Base-by-base conservation (phyloP, 2,329 filamentous ascomycete species). In the Aspergillus piperis region DNA sequence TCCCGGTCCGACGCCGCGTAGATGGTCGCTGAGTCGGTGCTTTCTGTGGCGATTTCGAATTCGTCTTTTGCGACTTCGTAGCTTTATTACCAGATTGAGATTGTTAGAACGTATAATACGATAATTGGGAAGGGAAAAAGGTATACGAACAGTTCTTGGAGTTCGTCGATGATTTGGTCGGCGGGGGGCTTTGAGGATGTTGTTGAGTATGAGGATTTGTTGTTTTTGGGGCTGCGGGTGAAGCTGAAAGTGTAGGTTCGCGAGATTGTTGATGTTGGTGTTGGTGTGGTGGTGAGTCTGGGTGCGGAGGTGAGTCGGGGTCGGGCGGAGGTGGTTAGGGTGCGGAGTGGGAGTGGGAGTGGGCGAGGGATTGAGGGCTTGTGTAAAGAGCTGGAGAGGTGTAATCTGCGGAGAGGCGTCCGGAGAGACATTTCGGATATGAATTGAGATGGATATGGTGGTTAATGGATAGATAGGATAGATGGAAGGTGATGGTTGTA, bases 31-130 rank as follows among this genome's bases (percentile, higher is more conserved):
- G 70, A 71, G 42, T 80, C 75, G 1, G 80, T 81, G 62, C 78
- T 80, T 57, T 82, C 80, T 0, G 75, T 75, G 3, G 80, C 80
- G 62, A 82, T 82, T 69, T 82, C 80, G 59, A 82, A 80, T 66
- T 82, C 80, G 64, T 82, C 80, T 60, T 76, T 75, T 3, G 80
- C 78, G 0, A 75, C 76, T 58, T 78, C 75, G 62, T 80, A 19
- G 17, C 17, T 19, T 19, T 19, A 19, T 19, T 19, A 19, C 17
- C 17, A 19, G 17, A 19, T 19, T 19, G 17, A 19, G 17, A 19
- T 19, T 19, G 17, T 19, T 19, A 19, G 17, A 19, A 19, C 17
- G 17, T 19, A 19, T 19, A 19, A 19, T 19, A 19, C 17, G 17
- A 19, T 19, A 19, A 19, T 19, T 19, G 17, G 17, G 17, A 19